Percentiles rank a stretch among this genome's conserved stretches.
phyloP scores from a whole-genome alignment of 306 rosid species.

The Albizia julibrissin region DNA sequence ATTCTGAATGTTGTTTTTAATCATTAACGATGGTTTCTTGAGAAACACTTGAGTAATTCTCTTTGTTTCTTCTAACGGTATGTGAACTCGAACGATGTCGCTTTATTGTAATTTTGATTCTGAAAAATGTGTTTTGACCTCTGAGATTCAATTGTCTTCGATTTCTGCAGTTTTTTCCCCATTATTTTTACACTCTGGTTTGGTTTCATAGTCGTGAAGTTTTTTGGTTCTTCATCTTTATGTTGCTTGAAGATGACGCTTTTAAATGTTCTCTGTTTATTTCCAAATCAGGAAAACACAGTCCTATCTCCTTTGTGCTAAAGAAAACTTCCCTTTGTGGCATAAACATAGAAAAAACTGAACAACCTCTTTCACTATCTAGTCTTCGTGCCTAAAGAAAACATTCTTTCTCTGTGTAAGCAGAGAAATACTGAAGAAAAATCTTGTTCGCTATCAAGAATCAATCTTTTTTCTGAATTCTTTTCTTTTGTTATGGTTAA shows the following conservation, averaged over 20 bases:
- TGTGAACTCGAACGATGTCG: not conserved
- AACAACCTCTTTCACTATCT: not conserved
- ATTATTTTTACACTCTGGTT: not conserved
- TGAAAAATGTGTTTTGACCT: not conserved
- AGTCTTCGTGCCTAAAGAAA: slow-evolving; percentile 1
- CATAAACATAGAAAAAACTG: not conserved
- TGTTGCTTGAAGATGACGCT: slow-evolving; percentile 6
- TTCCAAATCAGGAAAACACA: slow-evolving; percentile 26
- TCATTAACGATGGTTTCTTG: not conserved
- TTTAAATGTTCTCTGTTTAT: not conserved
- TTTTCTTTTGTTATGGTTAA: slow-evolving; percentile 4
- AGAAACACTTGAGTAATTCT: not conserved
- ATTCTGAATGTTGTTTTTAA: not conserved
- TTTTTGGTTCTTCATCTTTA: not conserved
- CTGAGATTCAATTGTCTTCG: not conserved
- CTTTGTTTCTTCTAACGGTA: not conserved
- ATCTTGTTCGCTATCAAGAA: not conserved
- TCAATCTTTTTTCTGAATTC: not conserved
- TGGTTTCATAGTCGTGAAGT: not conserved
- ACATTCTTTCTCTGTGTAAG: not conserved
- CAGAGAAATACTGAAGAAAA: not conserved
- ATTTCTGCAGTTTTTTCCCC: not conserved
- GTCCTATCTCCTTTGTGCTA: not conserved
- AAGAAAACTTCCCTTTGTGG: slow-evolving; percentile 12
- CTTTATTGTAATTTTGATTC: not conserved